Evolutionary conservation across 2,329 filamentous ascomycete species (phyloP).

Genomic region (Talaromyces funiculosus): DNA sequence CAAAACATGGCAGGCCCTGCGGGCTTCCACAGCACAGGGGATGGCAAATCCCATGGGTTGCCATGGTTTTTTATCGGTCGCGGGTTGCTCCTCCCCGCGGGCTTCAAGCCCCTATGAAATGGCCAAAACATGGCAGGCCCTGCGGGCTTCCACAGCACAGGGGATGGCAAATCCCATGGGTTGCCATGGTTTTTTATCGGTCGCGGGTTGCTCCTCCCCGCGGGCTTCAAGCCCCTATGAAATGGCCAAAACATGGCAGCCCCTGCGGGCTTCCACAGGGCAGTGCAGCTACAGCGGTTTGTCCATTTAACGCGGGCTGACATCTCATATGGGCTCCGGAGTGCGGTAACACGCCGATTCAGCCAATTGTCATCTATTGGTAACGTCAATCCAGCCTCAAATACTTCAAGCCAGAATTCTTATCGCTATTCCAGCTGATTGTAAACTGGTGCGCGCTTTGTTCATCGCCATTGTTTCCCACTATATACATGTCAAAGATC

Average conservation of each 20-base stretch:
- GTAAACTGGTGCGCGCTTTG: too few relatives aligned
- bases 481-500: not conserved
- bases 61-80: not conserved
- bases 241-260: too few relatives aligned
- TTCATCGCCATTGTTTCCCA: too few relatives aligned
- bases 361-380: not conserved
- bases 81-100: not conserved
- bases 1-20: too few relatives aligned
- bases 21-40: not conserved
- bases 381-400: not conserved
- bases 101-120: not conserved
- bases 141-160: not conserved
- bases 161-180: not conserved
- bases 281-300: too few relatives aligned
- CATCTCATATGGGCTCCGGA: too few relatives aligned
- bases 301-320: too few relatives aligned
- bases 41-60: not conserved
- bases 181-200: not conserved
- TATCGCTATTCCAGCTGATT: too few relatives aligned
- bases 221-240: not conserved
- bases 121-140: too few relatives aligned
- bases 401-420: not conserved
- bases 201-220: not conserved
- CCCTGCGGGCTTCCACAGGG: not conserved
- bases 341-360: too few relatives aligned